phyloP scores from a whole-genome alignment of 441 rosid species.

The Adansonia gregorii region DNA sequence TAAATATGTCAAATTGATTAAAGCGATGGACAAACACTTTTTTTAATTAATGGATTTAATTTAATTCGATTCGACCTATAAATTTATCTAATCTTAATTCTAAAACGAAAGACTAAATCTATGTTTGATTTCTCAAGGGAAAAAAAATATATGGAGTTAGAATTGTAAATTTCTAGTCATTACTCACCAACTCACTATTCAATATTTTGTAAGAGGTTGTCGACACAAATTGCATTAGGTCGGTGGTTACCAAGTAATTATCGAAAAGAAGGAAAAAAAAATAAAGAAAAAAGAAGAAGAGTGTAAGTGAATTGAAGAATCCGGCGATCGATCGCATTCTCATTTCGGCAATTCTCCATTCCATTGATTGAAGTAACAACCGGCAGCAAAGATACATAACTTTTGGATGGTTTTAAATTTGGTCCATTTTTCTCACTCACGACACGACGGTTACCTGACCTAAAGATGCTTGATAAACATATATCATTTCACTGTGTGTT shows the following conservation, averaged over 20 bases:
- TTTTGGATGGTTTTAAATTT: conserved; percentile 5
- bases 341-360: not conserved
- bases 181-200: not conserved
- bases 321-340: not conserved
- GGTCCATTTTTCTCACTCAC: not conserved
- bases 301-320: not conserved
- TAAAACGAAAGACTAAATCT: too few species aligned
- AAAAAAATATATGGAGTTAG: too few species aligned
- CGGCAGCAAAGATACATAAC: conserved; percentile 10
- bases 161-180: too few species aligned
- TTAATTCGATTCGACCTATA: too few species aligned
- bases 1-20: too few species aligned
- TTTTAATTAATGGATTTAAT: too few species aligned
- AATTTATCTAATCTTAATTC: too few species aligned
- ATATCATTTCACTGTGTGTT: conserved; percentile 13
- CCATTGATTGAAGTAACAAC: not conserved
- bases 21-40: too few species aligned
- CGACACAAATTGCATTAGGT: not conserved
- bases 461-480: conserved; percentile 19
- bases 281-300: not conserved
- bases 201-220: not conserved
- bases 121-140: too few species aligned
- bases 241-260: not conserved
- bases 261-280: not conserved
- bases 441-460: not conserved